Base-by-base conservation (phyloP, 768 basidiomycete genomes). In the Kwoniella heveanensis region DNA sequence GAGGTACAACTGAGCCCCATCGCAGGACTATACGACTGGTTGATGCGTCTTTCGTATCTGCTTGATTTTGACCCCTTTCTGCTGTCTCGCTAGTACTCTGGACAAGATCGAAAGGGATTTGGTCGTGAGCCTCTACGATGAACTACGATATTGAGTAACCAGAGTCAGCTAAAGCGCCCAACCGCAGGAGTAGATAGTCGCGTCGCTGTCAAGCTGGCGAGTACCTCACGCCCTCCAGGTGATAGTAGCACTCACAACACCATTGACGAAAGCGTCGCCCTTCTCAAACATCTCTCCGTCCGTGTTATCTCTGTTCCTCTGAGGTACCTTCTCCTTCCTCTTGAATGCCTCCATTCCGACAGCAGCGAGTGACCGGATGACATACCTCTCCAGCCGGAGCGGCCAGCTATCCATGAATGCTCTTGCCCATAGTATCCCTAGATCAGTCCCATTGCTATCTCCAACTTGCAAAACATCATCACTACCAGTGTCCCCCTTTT, bases 211-310 rank as follows among this genome's bases (percentile, higher is more conserved):
- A n/a, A n/a, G n/a, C n/a, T n/a, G n/a, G n/a, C n/a, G n/a, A n/a
- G n/a, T n/a, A n/a, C n/a, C n/a, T n/a, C n/a, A n/a, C n/a, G n/a
- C n/a, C n/a, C n/a, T n/a, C n/a, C n/a, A n/a, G n/a, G n/a, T n/a
- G n/a, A n/a, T n/a, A n/a, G n/a, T n/a, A n/a, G 32, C 13, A 58
- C 58, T 60, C 24, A 60, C 58, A 19, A 52, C 49, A 51, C 58
- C 58, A 44, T 53, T 60, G 12, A 60, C 30, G 9, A 53, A 36
- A 1, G 58, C 50, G 17, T 60, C 29, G 4, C 58, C 58, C 9
- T 25, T 19, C 25, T 52, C 1, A 19, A 44, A 51, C 9, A n/a
- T 48, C 9, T 26, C 58, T 13, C 26, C 37, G 3, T 49, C 36
- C 15, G 36, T 7, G 52, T 25, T n/a, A 19, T 39, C 25, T n/a